Evolutionary conservation across 2,329 filamentous ascomycete genomes (phyloP).

Genomic region (Sphaerulina populicola): DNA sequence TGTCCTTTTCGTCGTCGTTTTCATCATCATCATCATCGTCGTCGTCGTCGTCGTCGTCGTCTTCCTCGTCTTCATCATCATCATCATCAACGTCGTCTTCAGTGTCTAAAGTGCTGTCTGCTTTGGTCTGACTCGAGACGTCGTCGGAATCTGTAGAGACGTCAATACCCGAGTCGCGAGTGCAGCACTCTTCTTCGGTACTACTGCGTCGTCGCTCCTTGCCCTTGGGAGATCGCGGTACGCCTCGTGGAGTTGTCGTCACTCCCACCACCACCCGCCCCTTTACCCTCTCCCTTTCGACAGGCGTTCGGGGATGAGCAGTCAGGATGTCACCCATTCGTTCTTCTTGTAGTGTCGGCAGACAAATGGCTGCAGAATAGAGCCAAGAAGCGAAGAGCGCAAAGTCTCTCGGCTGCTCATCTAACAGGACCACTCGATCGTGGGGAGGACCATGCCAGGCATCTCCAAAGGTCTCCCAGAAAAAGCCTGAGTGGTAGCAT

Average conservation of each 20-base stretch:
- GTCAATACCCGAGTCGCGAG: neutral
- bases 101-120: neutral
- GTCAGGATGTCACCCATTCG: neutral
- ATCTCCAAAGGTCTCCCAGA: slow-evolving; percentile 1
- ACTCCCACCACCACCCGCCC: neutral
- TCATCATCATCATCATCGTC: neutral
- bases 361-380: slow-evolving; percentile 1
- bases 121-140: neutral
- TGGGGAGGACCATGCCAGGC: slow-evolving; percentile 2
- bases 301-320: neutral
- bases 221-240: neutral
- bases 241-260: neutral
- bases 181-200: neutral
- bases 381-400: slow-evolving; percentile 5
- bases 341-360: slow-evolving; percentile 1
- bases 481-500: slow-evolving; percentile 4
- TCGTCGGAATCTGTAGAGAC: neutral
- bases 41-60: neutral
- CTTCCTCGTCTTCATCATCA: no score
- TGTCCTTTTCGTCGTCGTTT: neutral
- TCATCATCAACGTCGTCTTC: neutral
- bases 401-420: slow-evolving; percentile 6
- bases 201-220: neutral
- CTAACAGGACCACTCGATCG: neutral
- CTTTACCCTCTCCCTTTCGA: neutral